These are phyloP conservation scores for Lotus japonicus DNA, from an alignment of 306 rosid species.

Conservation along the genomic window DNA sequence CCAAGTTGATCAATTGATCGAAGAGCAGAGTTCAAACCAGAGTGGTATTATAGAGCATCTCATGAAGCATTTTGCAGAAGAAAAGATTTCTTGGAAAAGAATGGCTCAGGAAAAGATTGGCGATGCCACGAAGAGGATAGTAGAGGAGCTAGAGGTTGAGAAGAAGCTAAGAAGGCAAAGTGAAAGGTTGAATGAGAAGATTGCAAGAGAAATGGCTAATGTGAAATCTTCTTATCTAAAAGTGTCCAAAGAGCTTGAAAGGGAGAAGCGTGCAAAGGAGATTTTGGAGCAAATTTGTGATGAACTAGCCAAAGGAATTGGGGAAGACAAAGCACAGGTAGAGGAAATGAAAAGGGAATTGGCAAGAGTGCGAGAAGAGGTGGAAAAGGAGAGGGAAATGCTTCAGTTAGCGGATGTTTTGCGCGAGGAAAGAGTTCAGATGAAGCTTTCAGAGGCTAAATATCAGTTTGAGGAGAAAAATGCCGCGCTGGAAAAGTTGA, in stretches of 20 bases:
- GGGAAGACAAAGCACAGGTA: constrained; percentile 69
- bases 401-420: constrained; percentile 78
- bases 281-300: constrained; percentile 80
- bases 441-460: constrained; percentile 91
- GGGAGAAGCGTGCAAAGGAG: constrained; percentile 82
- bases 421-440: constrained; percentile 91
- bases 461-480: constrained; percentile 88
- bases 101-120: constrained; percentile 61
- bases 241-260: constrained; percentile 52
- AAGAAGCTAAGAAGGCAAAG: constrained; percentile 73
- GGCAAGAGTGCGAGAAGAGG: constrained; percentile 58
- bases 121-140: constrained; percentile 34
- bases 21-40: constrained; percentile 39
- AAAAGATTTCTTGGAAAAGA: constrained; percentile 57
- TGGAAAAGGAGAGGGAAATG: constrained; percentile 93
- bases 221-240: constrained; percentile 43
- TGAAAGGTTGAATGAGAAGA: constrained; percentile 67
- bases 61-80: constrained; percentile 57
- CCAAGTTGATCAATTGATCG: constrained; percentile 51
- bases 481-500: constrained; percentile 62
- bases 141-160: constrained; percentile 67
- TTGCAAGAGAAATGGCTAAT: constrained; percentile 63
- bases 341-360: constrained; percentile 78
- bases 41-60: constrained; percentile 45
- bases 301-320: constrained; percentile 69